Conservation (phyloP, 2,329 filamentous ascomycete genomes). For the Beauveria asiatica region DNA sequence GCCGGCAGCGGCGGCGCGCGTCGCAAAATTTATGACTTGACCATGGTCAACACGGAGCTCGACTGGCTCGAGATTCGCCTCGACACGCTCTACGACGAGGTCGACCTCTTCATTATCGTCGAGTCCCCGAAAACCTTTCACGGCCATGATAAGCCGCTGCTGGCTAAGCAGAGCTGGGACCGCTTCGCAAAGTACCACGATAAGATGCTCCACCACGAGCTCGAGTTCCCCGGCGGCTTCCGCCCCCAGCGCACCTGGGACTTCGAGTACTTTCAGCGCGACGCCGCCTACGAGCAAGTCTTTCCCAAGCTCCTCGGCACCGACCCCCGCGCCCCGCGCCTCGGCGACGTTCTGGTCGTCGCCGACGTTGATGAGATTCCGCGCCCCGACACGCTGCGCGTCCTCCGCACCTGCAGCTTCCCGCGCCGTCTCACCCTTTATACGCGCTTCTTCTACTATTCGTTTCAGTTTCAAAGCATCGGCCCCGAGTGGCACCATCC, state of each 20-base stretch:
- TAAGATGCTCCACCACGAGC: conserved; percentile 53
- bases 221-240: conserved; percentile 33
- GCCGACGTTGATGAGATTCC: conserved; percentile 54
- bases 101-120: conserved; percentile 58
- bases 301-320: conserved; percentile 38
- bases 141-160: conserved; percentile 43
- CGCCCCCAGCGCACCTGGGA: conserved; percentile 35
- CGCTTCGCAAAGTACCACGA: conserved; percentile 27
- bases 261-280: conserved; percentile 42
- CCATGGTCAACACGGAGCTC: conserved; percentile 34
- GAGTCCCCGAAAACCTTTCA: conserved; percentile 54
- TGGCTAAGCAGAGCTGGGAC: conserved; percentile 42
- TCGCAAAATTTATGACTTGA: conserved; percentile 15
- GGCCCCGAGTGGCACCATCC: conserved; percentile 44
- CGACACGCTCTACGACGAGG: conserved; percentile 44
- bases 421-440: conserved; percentile 43
- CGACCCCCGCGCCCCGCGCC: conserved; percentile 25
- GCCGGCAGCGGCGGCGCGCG: no score
- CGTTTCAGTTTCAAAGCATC: conserved; percentile 40
- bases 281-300: conserved; percentile 35
- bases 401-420: conserved; percentile 42
- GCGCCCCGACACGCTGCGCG: conserved; percentile 38
- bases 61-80: conserved; percentile 59
- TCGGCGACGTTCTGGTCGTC: conserved; percentile 48
- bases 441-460: conserved; percentile 48